Evolutionary conservation across 2,329 filamentous ascomycete species (phyloP).

Genomic region (Claviceps digitariae): DNA sequence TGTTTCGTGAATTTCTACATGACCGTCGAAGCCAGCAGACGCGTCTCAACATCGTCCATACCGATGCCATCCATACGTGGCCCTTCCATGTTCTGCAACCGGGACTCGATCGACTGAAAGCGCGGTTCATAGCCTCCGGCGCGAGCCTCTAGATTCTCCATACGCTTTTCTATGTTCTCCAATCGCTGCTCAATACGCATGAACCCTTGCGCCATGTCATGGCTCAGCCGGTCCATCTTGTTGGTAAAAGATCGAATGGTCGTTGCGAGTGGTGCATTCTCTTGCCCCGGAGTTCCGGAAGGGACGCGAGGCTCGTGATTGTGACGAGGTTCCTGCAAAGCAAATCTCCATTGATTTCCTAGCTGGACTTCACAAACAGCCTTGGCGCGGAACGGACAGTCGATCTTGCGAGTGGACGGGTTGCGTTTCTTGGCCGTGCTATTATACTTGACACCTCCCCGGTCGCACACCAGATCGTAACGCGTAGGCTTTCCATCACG

Average conservation of each 20-base stretch:
- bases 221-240: constrained; percentile 44
- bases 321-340: constrained; percentile 44
- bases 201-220: constrained; percentile 41
- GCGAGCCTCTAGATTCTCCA: constrained; percentile 38
- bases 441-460: constrained; percentile 50
- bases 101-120: constrained; percentile 29
- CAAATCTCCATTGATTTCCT: constrained; percentile 51
- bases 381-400: constrained; percentile 50
- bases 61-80: constrained; percentile 28
- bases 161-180: constrained; percentile 39
- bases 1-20: constrained; percentile 21
- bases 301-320: constrained; percentile 47
- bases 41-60: constrained; percentile 32
- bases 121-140: constrained; percentile 29
- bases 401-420: constrained; percentile 49
- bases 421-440: constrained; percentile 53
- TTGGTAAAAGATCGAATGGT: constrained; percentile 44
- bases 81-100: constrained; percentile 28
- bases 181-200: constrained; percentile 35
- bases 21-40: constrained; percentile 28
- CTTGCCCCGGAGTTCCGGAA: constrained; percentile 39
- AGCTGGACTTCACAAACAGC: constrained; percentile 50
- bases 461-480: constrained; percentile 50
- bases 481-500: constrained; percentile 48
- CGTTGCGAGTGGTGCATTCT: constrained; percentile 44